Evolutionary conservation across 768 basidiomycete species (phyloP), one percentile per base, ranked within the genome.

Genomic region (Lentinula aciculospora): DNA sequence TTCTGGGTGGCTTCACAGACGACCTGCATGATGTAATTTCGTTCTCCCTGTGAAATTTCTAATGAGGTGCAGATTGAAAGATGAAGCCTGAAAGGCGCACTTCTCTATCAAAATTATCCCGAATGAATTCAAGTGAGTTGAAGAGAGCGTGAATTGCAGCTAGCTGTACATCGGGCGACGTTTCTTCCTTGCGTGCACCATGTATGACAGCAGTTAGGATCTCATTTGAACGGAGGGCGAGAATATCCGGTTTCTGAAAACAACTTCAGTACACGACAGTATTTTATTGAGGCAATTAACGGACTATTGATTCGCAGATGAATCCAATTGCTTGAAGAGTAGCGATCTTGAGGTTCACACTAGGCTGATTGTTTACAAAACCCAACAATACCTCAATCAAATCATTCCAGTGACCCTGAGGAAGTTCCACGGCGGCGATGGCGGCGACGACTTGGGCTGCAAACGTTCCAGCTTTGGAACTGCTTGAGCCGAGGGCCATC

Each of bases 1-100:
- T 87, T 94, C 71, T 98, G 97, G 0, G 97, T 98, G 0, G 96
- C 96, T 68, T 98, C 97, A 69, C 97, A 99, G 17, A 98, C 92
- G 42, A 98, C 94, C 76, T 99, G 97, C 97, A 99, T 99, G 72
- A 99, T 98, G 76, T 97, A 98, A 74, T 98, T 99, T 48, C 97
- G 85, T 72, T 99, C 97, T 64, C 97, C 97, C 94, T 98, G 67
- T 12, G 59, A 25, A 53, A 34, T 53, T 32, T 40, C 47, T 39
- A 47, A 49, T 29, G 53, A 47, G 45, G 40, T 32, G 25, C 37
- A 9, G 23, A 40, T 27, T 25, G 36, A 23, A 21, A 49, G 32
- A 25, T 19, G 44, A 55, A 25, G 54, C 61, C 36, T 21, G 56
- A 29, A 53, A 48, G 32, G 76, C 84, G 53, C 62, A 96, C 95